phyloP scores from a whole-genome alignment of 306 rosid genomes.

The Rosa multiflora region DNA sequence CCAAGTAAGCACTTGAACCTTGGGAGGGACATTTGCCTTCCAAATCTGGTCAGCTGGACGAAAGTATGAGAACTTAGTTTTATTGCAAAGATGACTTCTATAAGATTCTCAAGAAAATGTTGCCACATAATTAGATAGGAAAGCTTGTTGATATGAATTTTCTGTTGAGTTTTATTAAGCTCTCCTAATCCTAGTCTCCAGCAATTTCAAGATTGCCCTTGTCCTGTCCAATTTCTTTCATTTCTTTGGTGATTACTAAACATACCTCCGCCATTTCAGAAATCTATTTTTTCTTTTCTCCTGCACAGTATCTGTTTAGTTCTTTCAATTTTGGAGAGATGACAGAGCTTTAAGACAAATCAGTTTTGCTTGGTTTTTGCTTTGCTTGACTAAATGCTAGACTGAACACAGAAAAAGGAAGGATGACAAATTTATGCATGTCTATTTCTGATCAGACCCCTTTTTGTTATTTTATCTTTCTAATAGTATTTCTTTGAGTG shows the following conservation, averaged over 20 bases:
- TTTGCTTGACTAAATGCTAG: not conserved
- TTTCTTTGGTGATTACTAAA: not conserved
- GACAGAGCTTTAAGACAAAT: not conserved
- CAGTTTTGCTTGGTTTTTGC: not conserved
- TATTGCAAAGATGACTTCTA: not conserved
- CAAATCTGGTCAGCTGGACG: not conserved
- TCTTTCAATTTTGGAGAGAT: not conserved
- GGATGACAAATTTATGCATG: not conserved
- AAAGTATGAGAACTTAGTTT: not conserved
- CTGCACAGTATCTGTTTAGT: not conserved
- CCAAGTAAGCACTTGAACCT: not conserved
- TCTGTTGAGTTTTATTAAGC: not conserved
- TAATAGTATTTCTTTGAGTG: slow-evolving; percentile 24
- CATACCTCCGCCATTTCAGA: not conserved
- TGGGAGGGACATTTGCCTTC: not conserved
- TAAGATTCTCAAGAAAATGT: not conserved
- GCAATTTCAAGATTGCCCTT: not conserved
- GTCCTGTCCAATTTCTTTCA: not conserved
- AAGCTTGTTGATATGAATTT: not conserved
- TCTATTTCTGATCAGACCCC: not conserved
- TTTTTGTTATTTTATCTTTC: not conserved
- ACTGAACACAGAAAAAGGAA: not conserved
- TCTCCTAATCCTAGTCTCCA: not conserved
- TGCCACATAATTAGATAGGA: not conserved
- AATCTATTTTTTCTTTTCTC: not conserved